A percentile compares a stretch with the other conserved stretches of the same genome.
These are phyloP conservation scores for Dictyostelium firmibasis DNA, from an alignment of 78 protist genomes.

Conservation along the genomic window DNA sequence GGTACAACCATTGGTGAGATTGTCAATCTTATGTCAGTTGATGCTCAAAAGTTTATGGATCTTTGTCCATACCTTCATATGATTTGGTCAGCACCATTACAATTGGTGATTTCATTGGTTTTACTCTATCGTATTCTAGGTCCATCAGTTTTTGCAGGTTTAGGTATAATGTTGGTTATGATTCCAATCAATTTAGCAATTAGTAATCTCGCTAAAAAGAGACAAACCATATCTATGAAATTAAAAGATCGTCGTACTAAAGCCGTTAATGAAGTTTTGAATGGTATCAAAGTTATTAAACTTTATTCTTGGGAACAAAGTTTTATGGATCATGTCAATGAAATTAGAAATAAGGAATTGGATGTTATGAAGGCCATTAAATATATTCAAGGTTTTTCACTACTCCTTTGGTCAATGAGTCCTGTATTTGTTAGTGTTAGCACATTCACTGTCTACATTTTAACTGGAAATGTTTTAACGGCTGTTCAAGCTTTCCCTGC, in stretches of 20 bases:
- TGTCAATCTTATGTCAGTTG: slow-evolving; percentile 90
- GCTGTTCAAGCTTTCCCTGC: slow-evolving; percentile 91
- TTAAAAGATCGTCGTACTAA: slow-evolving; percentile 75
- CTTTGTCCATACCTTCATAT: slow-evolving; percentile 86
- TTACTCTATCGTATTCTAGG: slow-evolving; percentile 49
- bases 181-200: slow-evolving; percentile 74
- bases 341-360: slow-evolving; percentile 44
- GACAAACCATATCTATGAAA: slow-evolving; percentile 51
- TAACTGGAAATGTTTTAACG: slow-evolving; percentile 73
- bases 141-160: slow-evolving; percentile 74
- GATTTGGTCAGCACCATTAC: slow-evolving; percentile 83
- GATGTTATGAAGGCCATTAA: not conserved
- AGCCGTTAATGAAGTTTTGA: slow-evolving; percentile 82
- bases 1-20: slow-evolving; percentile 85
- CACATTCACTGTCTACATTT: slow-evolving; percentile 80
- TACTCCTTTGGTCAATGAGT: slow-evolving; percentile 75
- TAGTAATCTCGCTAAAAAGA: slow-evolving; percentile 29
- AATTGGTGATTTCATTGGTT: slow-evolving; percentile 26
- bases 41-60: slow-evolving; percentile 85
- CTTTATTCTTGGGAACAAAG: slow-evolving; percentile 88
- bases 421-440: slow-evolving; percentile 85
- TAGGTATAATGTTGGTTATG: slow-evolving; percentile 68
- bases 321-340: slow-evolving; percentile 52
- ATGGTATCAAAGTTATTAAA: slow-evolving; percentile 88
- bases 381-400: slow-evolving; percentile 46